Conservation (phyloP, 2,329 filamentous ascomycete species). For the Hypoxylon sp. region DNA sequence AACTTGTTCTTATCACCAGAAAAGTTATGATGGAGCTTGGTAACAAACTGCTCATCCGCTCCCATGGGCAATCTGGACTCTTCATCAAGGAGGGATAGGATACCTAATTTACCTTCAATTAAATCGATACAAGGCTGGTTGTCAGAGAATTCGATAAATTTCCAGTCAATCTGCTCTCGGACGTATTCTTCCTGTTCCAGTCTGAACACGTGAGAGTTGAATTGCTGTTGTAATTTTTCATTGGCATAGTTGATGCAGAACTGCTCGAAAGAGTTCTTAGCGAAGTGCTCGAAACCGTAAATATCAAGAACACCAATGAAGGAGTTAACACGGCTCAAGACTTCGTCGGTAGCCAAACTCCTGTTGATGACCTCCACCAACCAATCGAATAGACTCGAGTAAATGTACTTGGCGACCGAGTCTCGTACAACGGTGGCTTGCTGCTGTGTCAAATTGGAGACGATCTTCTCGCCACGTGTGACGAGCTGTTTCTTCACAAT, state of each 20-base stretch:
- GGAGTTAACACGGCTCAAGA: constrained; percentile 83
- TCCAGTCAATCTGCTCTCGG: constrained; percentile 97
- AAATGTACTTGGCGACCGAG: constrained; percentile 98
- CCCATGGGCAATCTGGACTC: constrained; percentile 98
- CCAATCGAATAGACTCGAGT: constrained; percentile 99
- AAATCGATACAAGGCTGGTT: constrained; percentile 99
- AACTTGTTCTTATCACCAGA: constrained; percentile 92
- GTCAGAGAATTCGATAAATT: constrained; percentile 98
- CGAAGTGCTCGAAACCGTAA: constrained; percentile 98
- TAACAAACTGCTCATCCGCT: constrained; percentile 96
- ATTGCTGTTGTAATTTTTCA: constrained; percentile 98
- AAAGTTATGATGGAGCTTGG: constrained; percentile 95
- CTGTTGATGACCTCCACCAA: constrained; percentile 96
- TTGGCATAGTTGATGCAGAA: constrained; percentile 99
- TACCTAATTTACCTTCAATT: constrained; percentile 96
- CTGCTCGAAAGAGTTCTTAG: constrained; percentile 99
- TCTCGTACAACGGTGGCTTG: constrained; percentile 96
- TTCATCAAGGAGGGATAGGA: constrained; percentile 92
- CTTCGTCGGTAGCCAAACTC: constrained; percentile 89
- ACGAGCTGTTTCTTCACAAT: constrained; percentile 99
- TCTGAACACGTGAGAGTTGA: constrained; percentile 99
- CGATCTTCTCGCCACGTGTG: constrained; percentile 97
- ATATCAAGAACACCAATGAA: constrained; percentile 99
- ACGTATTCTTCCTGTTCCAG: constrained; percentile 98
- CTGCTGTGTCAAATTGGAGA: constrained; percentile 92